Evolutionary conservation across 2,329 filamentous ascomycete species (phyloP).

Genomic region (Fusarium sp.): DNA sequence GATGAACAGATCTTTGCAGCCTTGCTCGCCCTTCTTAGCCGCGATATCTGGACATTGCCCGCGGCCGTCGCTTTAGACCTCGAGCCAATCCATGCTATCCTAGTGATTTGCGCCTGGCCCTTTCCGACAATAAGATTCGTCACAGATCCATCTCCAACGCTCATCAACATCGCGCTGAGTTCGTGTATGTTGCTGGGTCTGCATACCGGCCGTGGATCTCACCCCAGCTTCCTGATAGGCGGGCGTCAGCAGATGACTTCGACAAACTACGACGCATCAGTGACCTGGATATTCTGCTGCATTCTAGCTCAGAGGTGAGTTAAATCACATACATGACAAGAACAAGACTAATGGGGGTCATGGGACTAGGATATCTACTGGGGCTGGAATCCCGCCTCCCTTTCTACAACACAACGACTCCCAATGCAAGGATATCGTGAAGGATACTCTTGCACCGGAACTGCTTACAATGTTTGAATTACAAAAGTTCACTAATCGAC

Average conservation of each 20-base stretch:
- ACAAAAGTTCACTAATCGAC: constrained; percentile 66
- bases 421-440: constrained; percentile 58
- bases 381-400: constrained; percentile 63
- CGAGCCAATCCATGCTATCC: constrained; percentile 66
- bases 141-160: constrained; percentile 65
- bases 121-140: constrained; percentile 67
- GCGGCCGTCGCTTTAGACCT: constrained; percentile 61
- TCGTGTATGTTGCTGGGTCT: constrained; percentile 65
- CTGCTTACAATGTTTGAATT: constrained; percentile 63
- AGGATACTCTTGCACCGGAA: constrained; percentile 60
- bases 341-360: constrained; percentile 12
- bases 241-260: constrained; percentile 60
- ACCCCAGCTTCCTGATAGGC: constrained; percentile 65
- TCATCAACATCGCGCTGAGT: constrained; percentile 64
- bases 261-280: constrained; percentile 67
- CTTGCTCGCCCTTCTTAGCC: constrained; percentile 63
- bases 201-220: constrained; percentile 67
- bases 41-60: constrained; percentile 63
- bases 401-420: constrained; percentile 67
- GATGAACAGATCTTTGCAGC: constrained; percentile 60
- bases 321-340: not conserved
- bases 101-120: constrained; percentile 68
- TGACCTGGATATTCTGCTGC: constrained; percentile 69
- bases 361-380: constrained; percentile 52
- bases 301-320: constrained; percentile 66